phyloP scores from a whole-genome alignment of 257 asterid species.

The Gentiana dahurica region DNA sequence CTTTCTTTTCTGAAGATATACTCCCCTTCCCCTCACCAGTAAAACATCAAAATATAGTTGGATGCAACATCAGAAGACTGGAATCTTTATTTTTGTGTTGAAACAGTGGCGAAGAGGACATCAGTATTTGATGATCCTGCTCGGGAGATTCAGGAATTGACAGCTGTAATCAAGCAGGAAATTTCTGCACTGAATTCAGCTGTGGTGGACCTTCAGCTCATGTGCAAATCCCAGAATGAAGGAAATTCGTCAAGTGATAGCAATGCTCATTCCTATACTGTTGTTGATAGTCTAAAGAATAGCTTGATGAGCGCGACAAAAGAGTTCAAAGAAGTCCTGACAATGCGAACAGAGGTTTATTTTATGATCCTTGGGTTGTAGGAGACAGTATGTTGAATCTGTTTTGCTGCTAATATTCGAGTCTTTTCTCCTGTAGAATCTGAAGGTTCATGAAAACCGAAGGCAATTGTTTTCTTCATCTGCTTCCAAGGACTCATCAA shows the following conservation, averaged over 20 bases:
- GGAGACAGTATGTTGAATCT: not conserved
- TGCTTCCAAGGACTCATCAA: constrained; percentile 59
- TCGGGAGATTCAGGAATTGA: constrained; percentile 71
- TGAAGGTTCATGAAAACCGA: constrained; percentile 69
- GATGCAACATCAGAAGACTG: too few species aligned
- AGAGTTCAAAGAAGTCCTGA: constrained; percentile 70
- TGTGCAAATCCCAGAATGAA: constrained; percentile 46
- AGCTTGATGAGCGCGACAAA: constrained; percentile 72
- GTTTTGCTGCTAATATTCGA: not conserved
- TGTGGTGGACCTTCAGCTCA: constrained; percentile 57
- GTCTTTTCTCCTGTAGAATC: constrained; percentile 30
- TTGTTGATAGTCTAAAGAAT: constrained; percentile 73
- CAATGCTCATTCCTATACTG: constrained; percentile 66
- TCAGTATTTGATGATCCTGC: constrained; percentile 83
- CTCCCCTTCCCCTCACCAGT: too few species aligned
- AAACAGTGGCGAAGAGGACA: constrained; percentile 62
- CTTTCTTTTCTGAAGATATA: not conserved
- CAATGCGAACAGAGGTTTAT: constrained; percentile 54
- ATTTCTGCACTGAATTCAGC: constrained; percentile 56
- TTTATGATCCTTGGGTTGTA: not conserved
- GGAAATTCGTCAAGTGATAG: constrained; percentile 60
- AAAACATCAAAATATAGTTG: too few species aligned
- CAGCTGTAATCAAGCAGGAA: constrained; percentile 57
- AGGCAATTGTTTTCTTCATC: constrained; percentile 68
- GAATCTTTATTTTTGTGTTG: constrained; percentile 1